Base-by-base conservation (phyloP, 208 protist genomes). In the Trypanosoma lewisi region DNA sequence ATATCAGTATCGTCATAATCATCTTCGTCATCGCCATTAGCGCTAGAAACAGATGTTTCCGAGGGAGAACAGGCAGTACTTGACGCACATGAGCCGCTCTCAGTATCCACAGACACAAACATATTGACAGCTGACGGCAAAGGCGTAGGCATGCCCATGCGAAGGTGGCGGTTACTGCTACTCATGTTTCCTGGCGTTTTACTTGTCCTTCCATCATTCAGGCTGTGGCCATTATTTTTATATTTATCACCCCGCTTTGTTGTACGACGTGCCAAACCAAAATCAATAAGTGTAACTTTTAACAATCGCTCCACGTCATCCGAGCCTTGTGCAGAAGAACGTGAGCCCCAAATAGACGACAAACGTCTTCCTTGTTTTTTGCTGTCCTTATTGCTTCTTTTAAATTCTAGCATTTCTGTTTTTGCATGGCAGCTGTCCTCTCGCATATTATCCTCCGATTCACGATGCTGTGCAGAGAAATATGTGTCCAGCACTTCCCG, bases 251-350 rank as follows among this genome's bases (percentile, higher is more conserved):
- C 47, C 47, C 37, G 23, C 49, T 53, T 21, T 23, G 39, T 0
- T 23, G 78, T 89, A 59, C 79, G 79, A 14, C 80, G 80, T 17
- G 86, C 76, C 5, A 93, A 63, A 2, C 86, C 86, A 68, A 93
- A 93, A 70, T 93, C 86, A 65, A 93, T 87, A 12, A 93, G 76
- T 17, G 82, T 93, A 30, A 83, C 68, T 44, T 78, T 80, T 44
- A 92, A 69, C 25, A 87, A 48, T 2, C 63, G 78, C 52, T 59
- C 34, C 14, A 56, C 3, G 9, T 73, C 76, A 6, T 52, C 39
- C 1, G 45, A 37, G 16, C 31, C 44, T 12, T 28, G 28, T 36
- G 19, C 30, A 17, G 27, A n/a, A 2, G 54, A 41, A 19, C 52
- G 2, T 17, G 63, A 30, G 17, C 54, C 52, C 63, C 63, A 70